Evolutionary conservation across 2,329 filamentous ascomycete species (phyloP).

Genomic region (Curvularia verruculosa): DNA sequence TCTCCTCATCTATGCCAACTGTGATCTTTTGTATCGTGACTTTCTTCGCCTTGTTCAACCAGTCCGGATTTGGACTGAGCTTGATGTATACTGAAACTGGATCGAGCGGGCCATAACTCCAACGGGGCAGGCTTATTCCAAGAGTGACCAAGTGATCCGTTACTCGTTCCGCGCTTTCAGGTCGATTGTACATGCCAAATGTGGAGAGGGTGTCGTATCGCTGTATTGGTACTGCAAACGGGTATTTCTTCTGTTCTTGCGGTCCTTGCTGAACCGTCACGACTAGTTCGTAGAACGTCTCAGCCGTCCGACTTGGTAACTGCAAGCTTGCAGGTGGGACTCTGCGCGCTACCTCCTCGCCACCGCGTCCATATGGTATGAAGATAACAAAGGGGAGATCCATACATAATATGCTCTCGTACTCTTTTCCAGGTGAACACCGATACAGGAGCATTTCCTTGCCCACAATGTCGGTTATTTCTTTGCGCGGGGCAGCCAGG

Average conservation of each 20-base stretch:
- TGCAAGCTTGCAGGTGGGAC: slow-evolving; percentile 93
- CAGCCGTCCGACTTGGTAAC: slow-evolving; percentile 88
- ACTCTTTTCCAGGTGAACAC: slow-evolving; percentile 81
- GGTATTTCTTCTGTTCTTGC: slow-evolving; percentile 84
- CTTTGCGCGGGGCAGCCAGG: slow-evolving; percentile 85
- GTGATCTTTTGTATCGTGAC: slow-evolving; percentile 95
- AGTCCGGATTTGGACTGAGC: slow-evolving; percentile 88
- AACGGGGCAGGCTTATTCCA: slow-evolving; percentile 88
- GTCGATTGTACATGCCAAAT: slow-evolving; percentile 99
- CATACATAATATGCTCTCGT: slow-evolving; percentile 91
- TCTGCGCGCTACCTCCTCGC: slow-evolving; percentile 85
- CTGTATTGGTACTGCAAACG: slow-evolving; percentile 87
- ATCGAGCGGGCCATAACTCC: slow-evolving; percentile 95
- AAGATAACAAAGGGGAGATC: slow-evolving; percentile 97
- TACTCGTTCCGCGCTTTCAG: slow-evolving; percentile 83
- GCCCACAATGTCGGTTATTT: slow-evolving; percentile 89
- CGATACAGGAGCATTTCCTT: slow-evolving; percentile 94
- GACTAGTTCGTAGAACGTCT: slow-evolving; percentile 96
- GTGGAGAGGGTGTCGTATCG: slow-evolving; percentile 97
- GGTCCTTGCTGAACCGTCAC: slow-evolving; percentile 93
- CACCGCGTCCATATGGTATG: slow-evolving; percentile 90
- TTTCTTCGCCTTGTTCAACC: slow-evolving; percentile 85
- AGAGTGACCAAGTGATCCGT: slow-evolving; percentile 90
- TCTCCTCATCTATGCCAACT: slow-evolving; percentile 92
- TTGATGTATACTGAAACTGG: slow-evolving; percentile 97